phyloP scores from a whole-genome alignment of 2,329 filamentous ascomycete species.

The Colletotrichum orchidophilum region DNA sequence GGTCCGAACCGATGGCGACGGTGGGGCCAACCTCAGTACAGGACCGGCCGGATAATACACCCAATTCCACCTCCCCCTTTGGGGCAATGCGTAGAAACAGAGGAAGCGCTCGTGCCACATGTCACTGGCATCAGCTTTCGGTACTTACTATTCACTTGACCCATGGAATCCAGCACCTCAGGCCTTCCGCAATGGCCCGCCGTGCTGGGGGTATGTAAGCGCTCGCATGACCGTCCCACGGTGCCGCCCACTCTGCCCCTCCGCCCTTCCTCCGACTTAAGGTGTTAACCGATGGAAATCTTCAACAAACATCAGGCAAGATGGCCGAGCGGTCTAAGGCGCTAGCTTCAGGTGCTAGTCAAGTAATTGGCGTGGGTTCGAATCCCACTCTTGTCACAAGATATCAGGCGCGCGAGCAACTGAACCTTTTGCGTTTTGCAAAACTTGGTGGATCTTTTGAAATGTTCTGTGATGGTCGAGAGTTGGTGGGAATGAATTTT shows the following conservation, averaged over 20 bases:
- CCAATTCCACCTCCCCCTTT: not conserved
- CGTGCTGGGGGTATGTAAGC: not conserved
- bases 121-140: not conserved
- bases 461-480: too few relatives aligned
- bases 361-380: slow-evolving; percentile 19
- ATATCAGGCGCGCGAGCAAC: accelerated
- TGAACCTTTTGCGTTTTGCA: accelerated
- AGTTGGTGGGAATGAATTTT: not conserved
- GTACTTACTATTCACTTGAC: too few relatives aligned
- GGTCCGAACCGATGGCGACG: not conserved
- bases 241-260: not conserved
- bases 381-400: slow-evolving; percentile 16
- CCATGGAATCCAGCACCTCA: not conserved
- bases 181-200: too few relatives aligned
- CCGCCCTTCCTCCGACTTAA: not conserved
- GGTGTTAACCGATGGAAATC: accelerated
- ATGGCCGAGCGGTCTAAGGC: slow-evolving; percentile 21
- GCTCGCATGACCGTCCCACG: not conserved
- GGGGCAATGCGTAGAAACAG: not conserved
- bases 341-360: slow-evolving; percentile 21
- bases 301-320: not conserved
- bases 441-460: too few relatives aligned
- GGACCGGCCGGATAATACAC: not conserved
- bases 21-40: not conserved
- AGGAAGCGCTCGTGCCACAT: not conserved